A percentile compares a stretch with the other conserved stretches of the same genome.
phyloP scores from a whole-genome alignment of 2,329 filamentous ascomycete species.

The Coniella vitis region DNA sequence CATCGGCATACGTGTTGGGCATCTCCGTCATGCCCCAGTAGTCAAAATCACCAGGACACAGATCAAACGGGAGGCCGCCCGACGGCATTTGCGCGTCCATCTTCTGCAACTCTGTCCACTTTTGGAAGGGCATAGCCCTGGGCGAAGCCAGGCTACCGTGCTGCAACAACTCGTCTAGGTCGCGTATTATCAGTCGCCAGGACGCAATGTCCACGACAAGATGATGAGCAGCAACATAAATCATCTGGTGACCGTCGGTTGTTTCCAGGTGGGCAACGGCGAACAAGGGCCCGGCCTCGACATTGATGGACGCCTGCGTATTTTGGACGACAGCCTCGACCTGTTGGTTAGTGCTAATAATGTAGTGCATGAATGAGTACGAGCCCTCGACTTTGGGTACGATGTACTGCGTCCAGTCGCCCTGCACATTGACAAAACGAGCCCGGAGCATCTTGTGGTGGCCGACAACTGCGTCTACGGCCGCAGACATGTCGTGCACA shows the following conservation, averaged over 20 bases:
- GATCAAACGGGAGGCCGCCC: conserved; percentile 30
- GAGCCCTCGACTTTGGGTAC: conserved; percentile 33
- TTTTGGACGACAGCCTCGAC: conserved; percentile 33
- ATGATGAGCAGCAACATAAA: conserved; percentile 46
- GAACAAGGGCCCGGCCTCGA: conserved; percentile 45
- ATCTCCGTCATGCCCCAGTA: conserved; percentile 42
- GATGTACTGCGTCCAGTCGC: conserved; percentile 41
- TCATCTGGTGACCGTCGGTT: conserved; percentile 36
- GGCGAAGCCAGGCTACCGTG: conserved; percentile 37
- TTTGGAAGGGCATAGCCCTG: conserved; percentile 39
- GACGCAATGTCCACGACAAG: conserved; percentile 44
- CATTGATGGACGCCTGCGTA: conserved; percentile 38
- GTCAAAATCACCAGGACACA: conserved; percentile 32
- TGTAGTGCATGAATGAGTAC: conserved; percentile 38
- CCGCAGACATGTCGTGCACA: conserved; percentile 39
- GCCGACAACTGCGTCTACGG: conserved; percentile 40
- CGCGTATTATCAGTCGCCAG: conserved; percentile 43
- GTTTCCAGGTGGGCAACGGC: conserved; percentile 41
- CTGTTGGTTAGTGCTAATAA: conserved; percentile 34
- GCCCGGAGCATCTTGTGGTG: conserved; percentile 47
- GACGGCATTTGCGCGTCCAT: conserved; percentile 16
- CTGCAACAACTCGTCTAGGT: conserved; percentile 42
- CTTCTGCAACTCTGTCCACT: conserved; percentile 42
- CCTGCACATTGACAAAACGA: conserved; percentile 32
- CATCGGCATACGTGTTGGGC: conserved; percentile 40